These are phyloP conservation scores for Sequoiadendron giganteum DNA, from an alignment of 75 land plant species.

Conservation along the genomic window DNA sequence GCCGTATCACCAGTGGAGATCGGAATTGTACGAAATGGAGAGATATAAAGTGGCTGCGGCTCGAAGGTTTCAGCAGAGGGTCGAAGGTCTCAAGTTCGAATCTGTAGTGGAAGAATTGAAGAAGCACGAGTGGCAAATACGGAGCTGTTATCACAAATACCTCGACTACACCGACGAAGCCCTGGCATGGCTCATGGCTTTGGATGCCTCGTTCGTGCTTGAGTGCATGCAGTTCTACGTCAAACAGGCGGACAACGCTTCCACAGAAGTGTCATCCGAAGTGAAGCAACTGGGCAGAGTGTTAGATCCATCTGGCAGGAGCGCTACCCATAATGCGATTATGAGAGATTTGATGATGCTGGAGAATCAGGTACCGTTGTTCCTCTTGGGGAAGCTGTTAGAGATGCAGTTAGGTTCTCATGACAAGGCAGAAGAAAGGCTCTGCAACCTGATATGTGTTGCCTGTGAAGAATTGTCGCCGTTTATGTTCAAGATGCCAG, in stretches of 20 bases:
- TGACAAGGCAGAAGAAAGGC: slow-evolving; percentile 13
- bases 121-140: background rate
- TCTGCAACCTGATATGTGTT: no score
- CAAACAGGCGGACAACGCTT: no score
- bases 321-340: slow-evolving; percentile 34
- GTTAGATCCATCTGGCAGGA: slow-evolving; percentile 9
- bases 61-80: no score
- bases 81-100: no score
- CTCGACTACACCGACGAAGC: background rate
- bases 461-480: no score
- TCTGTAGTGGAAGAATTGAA: no score
- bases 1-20: background rate
- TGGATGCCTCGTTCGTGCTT: no score
- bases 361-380: slow-evolving; percentile 75
- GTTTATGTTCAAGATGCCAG: no score
- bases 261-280: no score
- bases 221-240: no score
- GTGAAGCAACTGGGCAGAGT: background rate
- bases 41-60: background rate
- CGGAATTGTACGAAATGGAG: background rate
- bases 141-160: background rate
- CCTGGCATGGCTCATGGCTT: no score
- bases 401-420: slow-evolving; percentile 18
- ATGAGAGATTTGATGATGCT: slow-evolving; percentile 21
- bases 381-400: slow-evolving; percentile 28